Percentiles rank a stretch among this genome's conserved stretches.
Conservation (phyloP, 1,284 basidiomycete species). For the Ustanciosporium gigantosporum region DNA sequence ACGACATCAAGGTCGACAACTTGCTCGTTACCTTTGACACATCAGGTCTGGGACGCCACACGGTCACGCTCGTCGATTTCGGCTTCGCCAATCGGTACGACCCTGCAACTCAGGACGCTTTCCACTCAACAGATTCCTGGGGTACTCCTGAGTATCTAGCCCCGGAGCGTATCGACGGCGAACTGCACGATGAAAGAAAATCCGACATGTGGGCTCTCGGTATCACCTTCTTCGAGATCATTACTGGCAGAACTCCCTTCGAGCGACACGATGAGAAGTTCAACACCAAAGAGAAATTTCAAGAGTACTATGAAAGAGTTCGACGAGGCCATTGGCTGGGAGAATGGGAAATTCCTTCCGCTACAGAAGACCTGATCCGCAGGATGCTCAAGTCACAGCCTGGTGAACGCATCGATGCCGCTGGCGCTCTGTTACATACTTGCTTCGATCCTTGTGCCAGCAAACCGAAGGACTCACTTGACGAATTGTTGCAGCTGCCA, state of each 20-base stretch:
- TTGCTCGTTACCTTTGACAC: constrained; percentile 39
- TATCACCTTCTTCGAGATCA: constrained; percentile 54
- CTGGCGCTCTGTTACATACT: constrained; percentile 27
- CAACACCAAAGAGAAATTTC: constrained; percentile 34
- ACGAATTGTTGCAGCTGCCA: constrained; percentile 23
- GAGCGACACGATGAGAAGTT: constrained; percentile 46
- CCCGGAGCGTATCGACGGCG: constrained; percentile 40
- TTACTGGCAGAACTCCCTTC: constrained; percentile 49
- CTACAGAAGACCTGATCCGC: constrained; percentile 41
- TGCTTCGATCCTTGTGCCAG: constrained; percentile 22
- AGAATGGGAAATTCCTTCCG: constrained; percentile 23
- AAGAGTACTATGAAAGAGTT: constrained; percentile 46
- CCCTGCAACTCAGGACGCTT: constrained; percentile 16
- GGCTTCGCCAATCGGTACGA: constrained; percentile 52
- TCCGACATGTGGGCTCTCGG: constrained; percentile 52
- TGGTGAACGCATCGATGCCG: constrained; percentile 23
- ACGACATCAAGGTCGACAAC: constrained; percentile 54
- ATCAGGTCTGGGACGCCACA: constrained; percentile 17
- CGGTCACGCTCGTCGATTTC: constrained; percentile 39
- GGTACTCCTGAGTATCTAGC: constrained; percentile 52
- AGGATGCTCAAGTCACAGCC: constrained; percentile 35
- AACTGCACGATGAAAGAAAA: constrained; percentile 44
- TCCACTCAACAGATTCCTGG: constrained; percentile 36
- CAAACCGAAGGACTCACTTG: constrained; percentile 18
- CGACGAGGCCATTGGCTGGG: constrained; percentile 36